These are phyloP conservation scores for Solanum pinnatisectum DNA, from an alignment of 257 asterid genomes.

Conservation along the genomic window DNA sequence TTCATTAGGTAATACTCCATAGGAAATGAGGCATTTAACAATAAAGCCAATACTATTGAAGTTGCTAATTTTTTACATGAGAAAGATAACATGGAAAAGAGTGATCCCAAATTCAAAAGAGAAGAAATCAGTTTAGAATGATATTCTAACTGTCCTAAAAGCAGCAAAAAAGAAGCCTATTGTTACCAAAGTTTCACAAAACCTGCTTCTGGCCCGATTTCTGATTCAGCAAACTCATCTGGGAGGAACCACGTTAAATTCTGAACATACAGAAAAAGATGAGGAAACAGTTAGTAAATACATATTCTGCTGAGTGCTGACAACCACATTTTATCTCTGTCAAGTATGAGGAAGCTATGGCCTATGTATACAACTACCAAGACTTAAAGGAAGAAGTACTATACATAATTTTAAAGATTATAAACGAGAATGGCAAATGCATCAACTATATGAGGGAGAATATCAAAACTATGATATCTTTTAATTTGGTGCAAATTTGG, in stretches of 20 bases:
- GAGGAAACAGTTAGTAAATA: not conserved
- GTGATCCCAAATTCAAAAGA: not conserved
- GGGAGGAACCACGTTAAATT: slow-evolving; percentile 98
- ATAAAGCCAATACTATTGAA: not conserved
- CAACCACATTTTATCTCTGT: not conserved
- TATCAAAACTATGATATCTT: not conserved
- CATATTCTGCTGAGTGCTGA: not conserved
- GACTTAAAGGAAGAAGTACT: too few species aligned
- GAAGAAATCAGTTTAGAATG: not conserved
- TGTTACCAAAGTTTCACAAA: slow-evolving; percentile 90
- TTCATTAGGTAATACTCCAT: not conserved
- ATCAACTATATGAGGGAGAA: not conserved
- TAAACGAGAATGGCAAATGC: not conserved
- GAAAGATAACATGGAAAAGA: not conserved
- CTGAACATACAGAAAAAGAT: slow-evolving; percentile 27
- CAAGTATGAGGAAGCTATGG: not conserved
- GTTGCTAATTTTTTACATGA: not conserved
- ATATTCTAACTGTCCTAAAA: not conserved
- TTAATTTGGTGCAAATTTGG: not conserved
- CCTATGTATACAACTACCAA: not conserved
- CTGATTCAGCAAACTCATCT: slow-evolving; percentile 88
- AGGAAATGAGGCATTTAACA: not conserved
- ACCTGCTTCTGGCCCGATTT: slow-evolving; percentile 99
- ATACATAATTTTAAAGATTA: not conserved
- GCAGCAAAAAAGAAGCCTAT: slow-evolving; percentile 51